A percentile compares a stretch with the other conserved stretches of the same genome.
phyloP scores from a whole-genome alignment of 2,329 filamentous ascomycete genomes.

The Monosporascus sp. region DNA sequence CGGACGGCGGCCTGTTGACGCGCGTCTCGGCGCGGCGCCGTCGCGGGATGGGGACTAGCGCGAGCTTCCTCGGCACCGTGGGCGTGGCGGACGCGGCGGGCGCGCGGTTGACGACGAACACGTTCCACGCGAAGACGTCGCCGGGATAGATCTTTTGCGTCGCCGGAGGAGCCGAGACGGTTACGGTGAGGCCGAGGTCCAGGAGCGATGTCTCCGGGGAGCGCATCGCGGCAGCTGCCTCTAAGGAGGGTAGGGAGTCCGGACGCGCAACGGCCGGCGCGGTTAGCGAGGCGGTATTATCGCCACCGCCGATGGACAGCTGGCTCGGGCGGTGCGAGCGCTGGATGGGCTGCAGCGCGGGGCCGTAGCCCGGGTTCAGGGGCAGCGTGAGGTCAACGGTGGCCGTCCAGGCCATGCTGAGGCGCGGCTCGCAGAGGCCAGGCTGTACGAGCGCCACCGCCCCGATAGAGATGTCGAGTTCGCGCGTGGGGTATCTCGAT shows the following conservation, averaged over 20 bases:
- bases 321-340: slow-evolving; percentile 59
- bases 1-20: slow-evolving; percentile 49
- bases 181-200: slow-evolving; percentile 70
- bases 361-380: slow-evolving; percentile 58
- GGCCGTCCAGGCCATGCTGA: slow-evolving; percentile 65
- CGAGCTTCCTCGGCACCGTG: slow-evolving; percentile 57
- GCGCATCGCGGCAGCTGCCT: slow-evolving; percentile 46
- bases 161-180: slow-evolving; percentile 57
- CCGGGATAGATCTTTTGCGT: slow-evolving; percentile 52
- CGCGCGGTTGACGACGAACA: slow-evolving; percentile 72
- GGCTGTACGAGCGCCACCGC: slow-evolving; percentile 55
- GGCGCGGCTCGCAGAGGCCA: slow-evolving; percentile 52
- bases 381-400: slow-evolving; percentile 64
- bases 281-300: slow-evolving; percentile 49
- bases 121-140: slow-evolving; percentile 65
- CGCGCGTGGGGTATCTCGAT: slow-evolving; percentile 43
- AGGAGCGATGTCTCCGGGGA: slow-evolving; percentile 42
- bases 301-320: slow-evolving; percentile 55
- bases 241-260: slow-evolving; percentile 55
- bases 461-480: slow-evolving; percentile 55
- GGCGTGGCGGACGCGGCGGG: slow-evolving; percentile 32
- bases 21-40: slow-evolving; percentile 55
- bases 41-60: slow-evolving; percentile 62
- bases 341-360: slow-evolving; percentile 53
- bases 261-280: slow-evolving; percentile 54